Evolutionary conservation across 768 basidiomycete species (phyloP), one percentile per base, ranked within the genome.

Genomic region (Pseudohyphozyma bogoriensis): DNA sequence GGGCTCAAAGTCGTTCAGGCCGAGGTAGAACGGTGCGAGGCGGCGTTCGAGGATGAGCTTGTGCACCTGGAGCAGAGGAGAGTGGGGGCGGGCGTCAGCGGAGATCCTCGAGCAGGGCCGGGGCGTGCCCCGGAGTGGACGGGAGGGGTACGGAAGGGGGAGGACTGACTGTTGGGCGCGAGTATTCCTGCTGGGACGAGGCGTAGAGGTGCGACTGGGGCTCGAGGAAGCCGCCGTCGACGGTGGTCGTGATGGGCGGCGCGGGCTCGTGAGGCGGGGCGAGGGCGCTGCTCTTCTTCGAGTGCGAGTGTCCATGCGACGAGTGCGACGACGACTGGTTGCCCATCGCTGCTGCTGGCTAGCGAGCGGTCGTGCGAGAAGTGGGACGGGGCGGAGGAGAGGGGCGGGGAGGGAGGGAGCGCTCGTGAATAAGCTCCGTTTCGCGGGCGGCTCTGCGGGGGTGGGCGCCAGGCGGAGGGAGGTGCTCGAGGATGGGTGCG

Each of bases 21-120:
- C 93, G 37, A 90, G 82, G 74, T 96, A 97, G 76, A 96, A 97
- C 1, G 95, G 95, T 1, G 92, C 90, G 44, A 99, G 81, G 70
- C 81, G 85, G 73, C 89, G 84, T 68, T 87, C 84, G 69, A 85
- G 77, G 73, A 99, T 90, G 71, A 93, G 81, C 74, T 87, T 85
- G 62, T 86, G 84, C 64, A 93, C 91, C n/a, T 29, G 28, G 18
- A 6, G 40, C 18, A n/a, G 18, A 10, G 37, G 37, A 18, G 37
- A 37, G 66, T 87, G 84, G 66, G 84, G 84, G 51, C 78, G 77
- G 51, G 85, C 82, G 60, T 82, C 56, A 37, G 37, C 37, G 18
- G 11, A n/a, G n/a, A n/a, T n/a, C n/a, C n/a, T n/a, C 37, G 37
- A 37, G 37, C 37, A 18, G 37, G 11, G 11, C 37, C 18, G 11